phyloP scores from a whole-genome alignment of 139 green algal species.

The Limnomonas spitsbergensis region DNA sequence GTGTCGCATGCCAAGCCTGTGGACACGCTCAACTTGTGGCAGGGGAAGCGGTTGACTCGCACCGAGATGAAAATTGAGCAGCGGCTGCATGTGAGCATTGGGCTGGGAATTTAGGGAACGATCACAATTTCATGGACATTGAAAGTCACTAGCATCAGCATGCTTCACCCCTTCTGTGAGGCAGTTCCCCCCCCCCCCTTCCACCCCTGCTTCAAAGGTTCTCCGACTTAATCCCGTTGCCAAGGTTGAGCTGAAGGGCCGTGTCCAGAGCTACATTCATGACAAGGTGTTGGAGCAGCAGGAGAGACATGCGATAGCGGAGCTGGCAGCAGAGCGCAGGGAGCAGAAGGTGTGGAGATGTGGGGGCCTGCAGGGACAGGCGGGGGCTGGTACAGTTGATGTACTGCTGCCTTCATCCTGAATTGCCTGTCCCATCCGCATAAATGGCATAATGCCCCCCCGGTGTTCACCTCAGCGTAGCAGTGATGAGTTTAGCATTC shows the following conservation, averaged over 20 bases:
- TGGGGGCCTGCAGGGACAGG: background rate
- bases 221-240: background rate
- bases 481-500: no score
- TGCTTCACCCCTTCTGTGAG: no score
- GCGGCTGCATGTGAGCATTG: conserved; percentile 11
- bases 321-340: background rate
- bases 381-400: no score
- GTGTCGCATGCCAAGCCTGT: conserved; percentile 8
- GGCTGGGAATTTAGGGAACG: no score
- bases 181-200: no score
- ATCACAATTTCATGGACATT: no score
- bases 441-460: no score
- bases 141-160: no score
- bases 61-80: conserved; percentile 15
- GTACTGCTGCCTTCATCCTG: no score
- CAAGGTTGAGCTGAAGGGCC: background rate
- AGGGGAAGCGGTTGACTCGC: background rate
- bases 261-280: background rate
- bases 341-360: background rate
- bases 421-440: no score
- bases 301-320: background rate
- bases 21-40: conserved; percentile 13
- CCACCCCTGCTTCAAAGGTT: no score
- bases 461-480: no score
- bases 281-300: background rate